Base-by-base conservation (phyloP, 176 grass and related monocot species). In the Aegilops umbellulata region DNA sequence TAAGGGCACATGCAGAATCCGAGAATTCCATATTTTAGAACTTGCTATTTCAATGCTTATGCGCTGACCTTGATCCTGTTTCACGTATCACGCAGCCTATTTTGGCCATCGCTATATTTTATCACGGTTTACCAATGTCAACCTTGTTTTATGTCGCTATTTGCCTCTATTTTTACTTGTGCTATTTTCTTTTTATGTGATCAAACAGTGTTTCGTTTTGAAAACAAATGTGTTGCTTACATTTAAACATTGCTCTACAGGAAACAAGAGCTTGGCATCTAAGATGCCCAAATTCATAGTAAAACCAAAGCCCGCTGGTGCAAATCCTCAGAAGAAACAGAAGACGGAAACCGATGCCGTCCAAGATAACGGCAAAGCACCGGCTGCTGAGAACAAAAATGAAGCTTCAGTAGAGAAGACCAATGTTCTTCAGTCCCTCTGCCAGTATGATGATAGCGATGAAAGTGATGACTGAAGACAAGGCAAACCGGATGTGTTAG, bases 351-450 rank as follows among this genome's bases (percentile, higher is more conserved):
- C 63, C 0, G 1, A 22, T 3, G 10, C 63, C 51, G 30, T 14
- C 51, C 60, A 77, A 39, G 79, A 72, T 60, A 78, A 63, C 4
- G 15, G 61, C 30, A 86, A 90, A 86, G 53, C 39, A 17, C 38
- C 30, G 6, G 36, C 55, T 24, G 64, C 30, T 39, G 79, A 64
- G 66, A 64, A 63, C 30, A 76, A 76, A 23, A 19, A 36, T 11
- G 78, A 76, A n/a, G 36, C 49, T 76, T 51, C 20, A 7, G 73
- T 69, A 10, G 65, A 61, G n/a, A 80, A 82, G 47, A 73, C 81
- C 38, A 86, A 86, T 86, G 88, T 90, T 78, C 88, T 86, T 27
- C 88, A 90, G 62, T 86, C 83, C 2, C 88, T 90, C n/a, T 86
- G 83, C 83, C 83, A 86, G 79, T 90, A 90, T 19, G 79, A 90